Evolutionary conservation across 805 yeast species (phyloP), one percentile per base, ranked within the genome.

Genomic region (Vanderwaltozyma tropicalis): DNA sequence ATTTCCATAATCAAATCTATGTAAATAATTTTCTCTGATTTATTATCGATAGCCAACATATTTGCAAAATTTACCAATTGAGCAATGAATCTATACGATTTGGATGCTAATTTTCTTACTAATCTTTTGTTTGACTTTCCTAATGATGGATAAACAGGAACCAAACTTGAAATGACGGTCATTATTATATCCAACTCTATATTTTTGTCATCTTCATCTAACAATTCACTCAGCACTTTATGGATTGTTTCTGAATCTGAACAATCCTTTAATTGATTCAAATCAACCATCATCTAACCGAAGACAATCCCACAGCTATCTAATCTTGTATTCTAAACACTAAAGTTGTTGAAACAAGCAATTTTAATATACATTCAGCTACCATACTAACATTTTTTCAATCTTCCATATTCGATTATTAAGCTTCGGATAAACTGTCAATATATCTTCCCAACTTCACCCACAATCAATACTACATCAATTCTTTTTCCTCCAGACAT

Each of bases 81-180:
- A 2, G 52, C 33, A 3, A 57, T 21, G 18, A 54, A 46, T 0
- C 15, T 28, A 25, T 37, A 46, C 5, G 53, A 43, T 1, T 20
- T n/a, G 3, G 46, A 35, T 3, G 42, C 29, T 4, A 54, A 13
- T 3, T 21, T 15, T 18, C 33, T 28, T 4, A 55, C 29, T 6
- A 32, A 18, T 2, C 19, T n/a, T 19, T 35, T 30, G 2, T 43
- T 40, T 2, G 24, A 29, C 14, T 21, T 27, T 1, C 39, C 36
- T 15, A 57, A 26, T 1, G 63, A 58, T 5, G 52, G 49, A 28
- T 48, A 46, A 1, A 54, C 30, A 3, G 61, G 61, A 9, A 53
- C 28, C 4, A 49, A 37, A 25, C 48, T 31, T 19, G 46, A 44
- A 12, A 47, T 43, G 10, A 52, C 12, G 3, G 31, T 33, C 36